A percentile compares a stretch with the other conserved stretches of the same genome.
Evolutionary conservation across 1,284 basidiomycete species (phyloP).

Genomic region (Blastosporella zonata): DNA sequence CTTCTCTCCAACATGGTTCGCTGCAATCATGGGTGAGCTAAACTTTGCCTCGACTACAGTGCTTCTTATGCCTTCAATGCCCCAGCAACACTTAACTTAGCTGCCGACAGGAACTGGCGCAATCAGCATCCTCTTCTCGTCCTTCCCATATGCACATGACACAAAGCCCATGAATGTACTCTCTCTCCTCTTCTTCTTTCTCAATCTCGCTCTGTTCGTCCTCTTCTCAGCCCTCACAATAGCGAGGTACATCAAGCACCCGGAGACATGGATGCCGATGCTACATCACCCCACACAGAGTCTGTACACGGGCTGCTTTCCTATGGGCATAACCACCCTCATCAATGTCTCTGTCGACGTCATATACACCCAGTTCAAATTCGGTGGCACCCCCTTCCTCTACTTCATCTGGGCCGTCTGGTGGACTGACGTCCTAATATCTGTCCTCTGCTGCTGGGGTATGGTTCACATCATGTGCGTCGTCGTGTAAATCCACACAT

Average conservation of each 20-base stretch:
- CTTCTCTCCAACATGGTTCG: slow-evolving; percentile 51
- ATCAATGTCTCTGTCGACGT: slow-evolving; percentile 48
- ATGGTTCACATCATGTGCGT: slow-evolving; percentile 62
- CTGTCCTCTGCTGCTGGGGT: slow-evolving; percentile 60
- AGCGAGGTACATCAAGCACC: slow-evolving; percentile 45
- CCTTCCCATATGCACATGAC: slow-evolving; percentile 49
- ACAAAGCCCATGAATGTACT: slow-evolving; percentile 39
- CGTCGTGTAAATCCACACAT: not conserved
- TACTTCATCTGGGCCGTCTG: slow-evolving; percentile 67
- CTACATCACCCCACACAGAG: slow-evolving; percentile 61
- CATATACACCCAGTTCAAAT: slow-evolving; percentile 38
- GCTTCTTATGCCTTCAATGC: not conserved
- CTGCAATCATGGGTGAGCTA: slow-evolving; percentile 49
- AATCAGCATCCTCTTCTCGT: slow-evolving; percentile 49
- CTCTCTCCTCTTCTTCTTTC: slow-evolving; percentile 58
- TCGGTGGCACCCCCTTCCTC: slow-evolving; percentile 56
- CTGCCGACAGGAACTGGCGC: slow-evolving; percentile 47
- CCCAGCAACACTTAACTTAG: not conserved
- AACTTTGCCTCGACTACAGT: not conserved
- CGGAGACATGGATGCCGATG: slow-evolving; percentile 48
- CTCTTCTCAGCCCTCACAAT: slow-evolving; percentile 47
- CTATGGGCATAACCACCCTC: slow-evolving; percentile 71
- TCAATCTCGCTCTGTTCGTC: slow-evolving; percentile 66
- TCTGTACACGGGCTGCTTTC: slow-evolving; percentile 66
- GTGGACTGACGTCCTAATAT: slow-evolving; percentile 67